A percentile compares a stretch with the other conserved stretches of the same genome.
Evolutionary conservation across 352 stramenopile genomes (phyloP).

Genomic region (Globisporangium orthogonon): DNA sequence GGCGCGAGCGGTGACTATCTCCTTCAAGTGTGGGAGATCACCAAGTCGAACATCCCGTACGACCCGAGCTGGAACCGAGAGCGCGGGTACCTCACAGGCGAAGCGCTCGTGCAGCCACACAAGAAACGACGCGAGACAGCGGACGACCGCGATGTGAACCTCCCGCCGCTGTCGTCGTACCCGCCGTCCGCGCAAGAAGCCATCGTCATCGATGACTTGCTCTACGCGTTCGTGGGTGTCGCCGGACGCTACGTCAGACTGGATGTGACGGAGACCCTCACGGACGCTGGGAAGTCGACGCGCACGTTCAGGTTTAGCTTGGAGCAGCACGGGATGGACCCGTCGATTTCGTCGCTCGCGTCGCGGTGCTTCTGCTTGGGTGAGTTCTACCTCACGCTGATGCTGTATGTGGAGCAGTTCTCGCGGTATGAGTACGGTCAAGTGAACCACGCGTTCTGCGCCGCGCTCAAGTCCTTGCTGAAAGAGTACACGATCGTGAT

Average conservation of each 20-base stretch:
- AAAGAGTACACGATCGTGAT: conserved; percentile 93
- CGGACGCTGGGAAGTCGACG: conserved; percentile 20
- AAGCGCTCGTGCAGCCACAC: conserved; percentile 50
- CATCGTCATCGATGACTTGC: conserved; percentile 79
- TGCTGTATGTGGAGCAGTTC: conserved; percentile 73
- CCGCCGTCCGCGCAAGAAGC: conserved; percentile 70
- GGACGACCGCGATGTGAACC: conserved; percentile 35
- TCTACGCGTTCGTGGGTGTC: conserved; percentile 76
- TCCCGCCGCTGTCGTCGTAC: conserved; percentile 64
- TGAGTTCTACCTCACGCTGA: conserved; percentile 75
- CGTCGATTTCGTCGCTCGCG: conserved; percentile 64
- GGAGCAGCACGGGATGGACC: conserved; percentile 73
- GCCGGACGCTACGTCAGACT: conserved; percentile 82
- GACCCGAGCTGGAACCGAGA: conserved; percentile 83
- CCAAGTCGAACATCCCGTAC: conserved; percentile 83
- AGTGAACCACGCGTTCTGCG: conserved; percentile 92
- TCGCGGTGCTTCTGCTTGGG: conserved; percentile 62
- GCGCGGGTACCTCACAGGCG: conserved; percentile 70
- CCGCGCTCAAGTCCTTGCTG: conserved; percentile 87
- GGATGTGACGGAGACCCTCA: conserved; percentile 35
- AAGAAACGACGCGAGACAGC: conserved; percentile 29
- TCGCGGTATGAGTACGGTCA: conserved; percentile 90
- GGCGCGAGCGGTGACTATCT: conserved; percentile 30
- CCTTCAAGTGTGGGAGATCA: conserved; percentile 75
- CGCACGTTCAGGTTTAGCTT: conserved; percentile 56